These are phyloP conservation scores for Ophiostoma sp. DNA, from an alignment of 2,329 filamentous ascomycete genomes.

Conservation along the genomic window DNA sequence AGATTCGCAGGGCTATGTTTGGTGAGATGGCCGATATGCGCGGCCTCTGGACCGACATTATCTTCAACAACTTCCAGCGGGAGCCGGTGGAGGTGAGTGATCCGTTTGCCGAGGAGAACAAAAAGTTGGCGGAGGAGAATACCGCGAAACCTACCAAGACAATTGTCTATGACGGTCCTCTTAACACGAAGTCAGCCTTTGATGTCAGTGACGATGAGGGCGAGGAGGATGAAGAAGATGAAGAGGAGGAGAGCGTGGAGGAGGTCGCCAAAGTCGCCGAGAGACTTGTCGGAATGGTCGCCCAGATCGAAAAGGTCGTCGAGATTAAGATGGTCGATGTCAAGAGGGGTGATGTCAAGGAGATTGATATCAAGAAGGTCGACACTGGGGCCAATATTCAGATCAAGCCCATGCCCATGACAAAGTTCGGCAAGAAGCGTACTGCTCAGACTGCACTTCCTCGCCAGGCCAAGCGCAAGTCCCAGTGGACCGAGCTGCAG, in stretches of 20 bases:
- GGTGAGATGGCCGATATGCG: background rate
- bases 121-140: background rate
- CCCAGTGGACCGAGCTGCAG: background rate
- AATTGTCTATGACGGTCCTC: background rate
- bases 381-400: too few relatives aligned
- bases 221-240: background rate
- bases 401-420: background rate
- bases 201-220: background rate
- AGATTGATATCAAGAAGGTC: background rate
- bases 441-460: background rate
- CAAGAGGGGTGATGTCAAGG: background rate
- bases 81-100: background rate
- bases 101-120: too few relatives aligned
- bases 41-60: constrained; percentile 8
- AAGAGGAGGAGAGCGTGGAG: background rate
- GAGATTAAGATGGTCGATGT: background rate
- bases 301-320: background rate
- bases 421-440: background rate
- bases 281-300: background rate
- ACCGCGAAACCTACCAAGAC: background rate
- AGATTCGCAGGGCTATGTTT: constrained; percentile 4
- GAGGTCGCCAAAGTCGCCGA: too few relatives aligned
- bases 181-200: background rate
- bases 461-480: background rate
- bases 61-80: background rate